These are phyloP conservation scores for Actinomortierella ambigua DNA, from an alignment of 371 early-diverging fungal genomes.

Conservation along the genomic window DNA sequence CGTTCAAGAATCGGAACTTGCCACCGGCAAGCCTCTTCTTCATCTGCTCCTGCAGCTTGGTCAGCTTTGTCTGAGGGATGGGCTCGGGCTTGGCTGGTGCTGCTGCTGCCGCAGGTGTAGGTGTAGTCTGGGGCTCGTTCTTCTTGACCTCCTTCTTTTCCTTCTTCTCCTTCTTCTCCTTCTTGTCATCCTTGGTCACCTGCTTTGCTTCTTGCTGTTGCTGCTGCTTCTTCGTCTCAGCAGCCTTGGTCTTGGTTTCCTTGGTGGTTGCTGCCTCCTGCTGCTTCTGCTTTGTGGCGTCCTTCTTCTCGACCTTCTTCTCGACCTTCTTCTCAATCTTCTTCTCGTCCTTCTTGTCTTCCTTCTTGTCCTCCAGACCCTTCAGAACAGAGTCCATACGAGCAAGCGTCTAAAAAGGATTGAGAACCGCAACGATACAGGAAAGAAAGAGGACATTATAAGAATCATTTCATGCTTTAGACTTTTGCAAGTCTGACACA, in stretches of 20 bases:
- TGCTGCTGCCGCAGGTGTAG: background rate
- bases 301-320: conserved; percentile 14
- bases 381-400: conserved; percentile 39
- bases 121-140: conserved; percentile 1
- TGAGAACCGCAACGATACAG: background rate
- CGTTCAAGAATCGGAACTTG: conserved; percentile 95
- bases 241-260: too few species aligned
- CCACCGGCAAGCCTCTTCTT: conserved; percentile 84
- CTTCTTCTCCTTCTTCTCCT: conserved; percentile 8
- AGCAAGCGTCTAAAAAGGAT: conserved; percentile 19
- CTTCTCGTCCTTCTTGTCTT: conserved; percentile 23
- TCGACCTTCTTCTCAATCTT: conserved; percentile 18
- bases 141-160: background rate
- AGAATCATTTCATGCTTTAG: background rate
- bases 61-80: conserved; percentile 50
- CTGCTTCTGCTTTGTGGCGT: too few species aligned
- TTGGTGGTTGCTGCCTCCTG: too few species aligned
- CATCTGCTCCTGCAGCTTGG: conserved; percentile 84
- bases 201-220: too few species aligned
- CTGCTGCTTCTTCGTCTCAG: too few species aligned
- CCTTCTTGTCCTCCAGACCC: conserved; percentile 25
- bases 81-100: conserved; percentile 9
- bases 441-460: background rate
- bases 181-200: too few species aligned
- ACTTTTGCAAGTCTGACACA: too few species aligned